Evolutionary conservation across 2,329 filamentous ascomycete species (phyloP).

Genomic region (Nigrospora sphaerica): DNA sequence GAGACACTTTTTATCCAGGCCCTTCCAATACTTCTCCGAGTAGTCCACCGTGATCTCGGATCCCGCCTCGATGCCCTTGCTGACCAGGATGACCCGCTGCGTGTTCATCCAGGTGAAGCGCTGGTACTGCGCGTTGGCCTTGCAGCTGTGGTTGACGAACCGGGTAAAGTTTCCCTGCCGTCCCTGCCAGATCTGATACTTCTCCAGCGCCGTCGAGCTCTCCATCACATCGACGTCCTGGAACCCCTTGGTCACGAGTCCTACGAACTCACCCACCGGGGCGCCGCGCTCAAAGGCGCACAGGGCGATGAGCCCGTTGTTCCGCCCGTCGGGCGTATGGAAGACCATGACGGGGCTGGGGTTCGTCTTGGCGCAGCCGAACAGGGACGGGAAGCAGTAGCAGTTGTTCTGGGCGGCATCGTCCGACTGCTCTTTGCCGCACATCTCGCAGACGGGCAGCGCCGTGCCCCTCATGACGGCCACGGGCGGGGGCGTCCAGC

Average conservation of each 20-base stretch:
- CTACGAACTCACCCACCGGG: constrained; percentile 49
- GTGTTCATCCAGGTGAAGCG: constrained; percentile 49
- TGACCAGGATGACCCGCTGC: constrained; percentile 48
- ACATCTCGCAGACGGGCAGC: constrained; percentile 32
- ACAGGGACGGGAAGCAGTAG: constrained; percentile 45
- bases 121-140: constrained; percentile 49
- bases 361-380: constrained; percentile 32
- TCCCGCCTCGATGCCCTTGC: constrained; percentile 44
- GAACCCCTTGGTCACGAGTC: constrained; percentile 44
- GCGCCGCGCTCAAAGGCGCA: constrained; percentile 42
- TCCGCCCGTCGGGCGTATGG: constrained; percentile 42
- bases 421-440: constrained; percentile 42
- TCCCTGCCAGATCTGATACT: constrained; percentile 53
- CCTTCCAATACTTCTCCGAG: constrained; percentile 49
- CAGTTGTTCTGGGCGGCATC: constrained; percentile 40
- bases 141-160: constrained; percentile 53
- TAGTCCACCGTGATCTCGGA: constrained; percentile 52
- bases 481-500: constrained; percentile 26
- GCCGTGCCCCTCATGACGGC: constrained; percentile 6
- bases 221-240: constrained; percentile 48
- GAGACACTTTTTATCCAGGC: constrained; percentile 46
- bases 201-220: constrained; percentile 24
- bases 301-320: constrained; percentile 43
- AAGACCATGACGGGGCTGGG: constrained; percentile 42
- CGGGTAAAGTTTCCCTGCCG: constrained; percentile 48